phyloP scores from a whole-genome alignment of 1,284 basidiomycete genomes.

The Xerocomus cyaneibrunnescens region DNA sequence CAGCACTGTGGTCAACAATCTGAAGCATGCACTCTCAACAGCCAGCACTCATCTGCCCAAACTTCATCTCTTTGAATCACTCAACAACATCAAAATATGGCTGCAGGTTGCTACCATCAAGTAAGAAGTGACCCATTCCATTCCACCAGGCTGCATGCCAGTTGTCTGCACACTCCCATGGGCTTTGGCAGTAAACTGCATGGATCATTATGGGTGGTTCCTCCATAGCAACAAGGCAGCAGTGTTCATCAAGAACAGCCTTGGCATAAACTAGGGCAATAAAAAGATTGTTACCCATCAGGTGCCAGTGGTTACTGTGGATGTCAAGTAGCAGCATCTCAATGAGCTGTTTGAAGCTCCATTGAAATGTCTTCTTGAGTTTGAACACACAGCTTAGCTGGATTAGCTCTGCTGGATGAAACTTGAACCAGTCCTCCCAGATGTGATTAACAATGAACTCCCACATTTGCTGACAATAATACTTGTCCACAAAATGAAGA shows the following conservation, averaged over 20 bases:
- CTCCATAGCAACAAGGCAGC: not conserved
- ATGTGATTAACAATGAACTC: not conserved
- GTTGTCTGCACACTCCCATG: not conserved
- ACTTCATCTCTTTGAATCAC: not conserved
- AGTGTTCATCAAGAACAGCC: not conserved
- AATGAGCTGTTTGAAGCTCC: not conserved
- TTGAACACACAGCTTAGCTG: not conserved
- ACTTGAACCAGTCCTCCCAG: not conserved
- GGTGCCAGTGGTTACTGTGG: no score
- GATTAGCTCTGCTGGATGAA: not conserved
- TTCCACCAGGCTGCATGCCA: not conserved
- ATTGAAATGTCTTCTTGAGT: not conserved
- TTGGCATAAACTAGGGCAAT: not conserved
- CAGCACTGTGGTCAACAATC: no score
- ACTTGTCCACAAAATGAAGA: not conserved
- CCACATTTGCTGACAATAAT: not conserved
- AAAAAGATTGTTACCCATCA: slow-evolving; percentile 8
- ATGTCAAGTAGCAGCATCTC: not conserved
- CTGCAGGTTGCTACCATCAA: not conserved
- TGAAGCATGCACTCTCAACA: not conserved
- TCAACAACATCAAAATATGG: not conserved
- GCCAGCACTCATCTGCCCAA: not conserved
- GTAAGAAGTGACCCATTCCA: not conserved
- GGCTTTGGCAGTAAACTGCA: not conserved
- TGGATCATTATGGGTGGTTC: not conserved